Percentiles rank a stretch among this genome's conserved stretches.
These are phyloP conservation scores for Xylaria nigripes DNA, from an alignment of 495 filamentous ascomycete genomes.

Conservation along the genomic window DNA sequence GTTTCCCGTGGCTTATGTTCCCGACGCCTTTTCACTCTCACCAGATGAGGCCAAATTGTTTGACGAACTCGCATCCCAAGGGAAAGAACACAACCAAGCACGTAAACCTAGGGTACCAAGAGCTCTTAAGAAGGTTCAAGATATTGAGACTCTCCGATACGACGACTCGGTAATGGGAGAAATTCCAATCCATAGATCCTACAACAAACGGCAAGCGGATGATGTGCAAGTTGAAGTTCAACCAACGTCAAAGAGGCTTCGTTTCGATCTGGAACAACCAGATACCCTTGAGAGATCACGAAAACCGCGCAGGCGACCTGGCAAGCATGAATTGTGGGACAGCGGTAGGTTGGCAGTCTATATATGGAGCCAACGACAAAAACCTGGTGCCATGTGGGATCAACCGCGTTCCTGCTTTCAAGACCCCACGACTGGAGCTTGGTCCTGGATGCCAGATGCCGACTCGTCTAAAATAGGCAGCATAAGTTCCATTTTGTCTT, in stretches of 20 bases:
- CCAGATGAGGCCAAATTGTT: slow-evolving; percentile 30
- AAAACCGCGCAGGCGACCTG: slow-evolving; percentile 16
- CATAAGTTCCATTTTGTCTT: slow-evolving; percentile 17
- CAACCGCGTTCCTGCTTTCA: slow-evolving; percentile 16
- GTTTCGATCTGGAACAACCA: slow-evolving; percentile 1
- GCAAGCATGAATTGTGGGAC: slow-evolving; percentile 21
- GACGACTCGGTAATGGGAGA: slow-evolving; percentile 13
- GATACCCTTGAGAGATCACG: slow-evolving; percentile 4
- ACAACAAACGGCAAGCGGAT: slow-evolving; percentile 14
- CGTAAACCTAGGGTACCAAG: slow-evolving; percentile 1
- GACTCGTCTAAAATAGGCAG: not conserved
- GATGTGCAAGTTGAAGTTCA: slow-evolving; percentile 7
- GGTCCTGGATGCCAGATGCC: slow-evolving; percentile 16
- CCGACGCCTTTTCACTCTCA: slow-evolving; percentile 33
- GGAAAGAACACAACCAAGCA: slow-evolving; percentile 10
- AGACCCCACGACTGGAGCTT: slow-evolving; percentile 19
- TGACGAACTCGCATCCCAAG: slow-evolving; percentile 16
- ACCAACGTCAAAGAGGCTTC: slow-evolving; percentile 10
- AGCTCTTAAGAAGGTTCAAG: slow-evolving; percentile 13
- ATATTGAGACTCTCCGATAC: slow-evolving; percentile 24
- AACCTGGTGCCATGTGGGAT: slow-evolving; percentile 17
- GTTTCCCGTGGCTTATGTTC: slow-evolving; percentile 36
- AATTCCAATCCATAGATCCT: slow-evolving; percentile 1
- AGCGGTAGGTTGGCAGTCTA: slow-evolving; percentile 21
- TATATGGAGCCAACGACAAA: slow-evolving; percentile 23